Evolutionary conservation across 805 yeast species (phyloP).

Genomic region (Metschnikowia matae): DNA sequence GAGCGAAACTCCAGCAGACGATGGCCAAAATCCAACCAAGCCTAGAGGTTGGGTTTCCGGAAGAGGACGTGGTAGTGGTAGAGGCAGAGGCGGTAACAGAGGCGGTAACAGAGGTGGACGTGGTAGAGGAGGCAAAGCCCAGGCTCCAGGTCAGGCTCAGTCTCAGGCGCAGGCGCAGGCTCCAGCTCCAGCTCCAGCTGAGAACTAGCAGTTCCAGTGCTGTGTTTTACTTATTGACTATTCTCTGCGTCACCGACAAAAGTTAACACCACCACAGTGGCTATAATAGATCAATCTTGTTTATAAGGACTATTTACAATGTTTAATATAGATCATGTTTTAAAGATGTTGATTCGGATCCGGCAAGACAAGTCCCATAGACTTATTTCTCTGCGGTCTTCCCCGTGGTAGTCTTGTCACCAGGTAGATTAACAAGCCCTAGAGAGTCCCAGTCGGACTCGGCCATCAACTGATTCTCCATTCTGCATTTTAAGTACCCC

Average conservation of each 20-base stretch:
- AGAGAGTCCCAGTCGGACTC: constrained; percentile 41
- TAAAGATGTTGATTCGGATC: constrained; percentile 11
- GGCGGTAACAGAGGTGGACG: constrained; percentile 23
- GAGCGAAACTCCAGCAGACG: neutral
- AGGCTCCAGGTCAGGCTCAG: neutral
- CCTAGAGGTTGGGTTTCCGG: constrained; percentile 5
- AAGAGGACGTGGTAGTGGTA: constrained; percentile 11
- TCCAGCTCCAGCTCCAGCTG: too few relatives aligned
- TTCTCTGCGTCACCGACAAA: neutral
- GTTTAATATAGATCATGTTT: constrained; percentile 12
- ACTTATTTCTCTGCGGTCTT: constrained; percentile 13
- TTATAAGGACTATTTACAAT: constrained; percentile 15
- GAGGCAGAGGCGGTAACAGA: constrained; percentile 20
- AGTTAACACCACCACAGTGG: neutral
- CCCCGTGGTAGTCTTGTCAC: constrained; percentile 19
- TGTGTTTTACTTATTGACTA: neutral
- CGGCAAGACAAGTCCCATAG: neutral
- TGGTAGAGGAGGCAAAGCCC: constrained; percentile 14
- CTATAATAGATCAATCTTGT: neutral
- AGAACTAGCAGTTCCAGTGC: neutral
- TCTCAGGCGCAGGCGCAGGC: too few relatives aligned
- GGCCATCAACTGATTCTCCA: constrained; percentile 62
- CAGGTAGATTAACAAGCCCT: constrained; percentile 41
- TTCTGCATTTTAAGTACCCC: constrained; percentile 76
- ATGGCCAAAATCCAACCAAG: neutral